Percentiles rank a stretch among this genome's conserved stretches.
Conservation (phyloP, 2,329 filamentous ascomycete genomes). For the Fusarium protoensiforme region DNA sequence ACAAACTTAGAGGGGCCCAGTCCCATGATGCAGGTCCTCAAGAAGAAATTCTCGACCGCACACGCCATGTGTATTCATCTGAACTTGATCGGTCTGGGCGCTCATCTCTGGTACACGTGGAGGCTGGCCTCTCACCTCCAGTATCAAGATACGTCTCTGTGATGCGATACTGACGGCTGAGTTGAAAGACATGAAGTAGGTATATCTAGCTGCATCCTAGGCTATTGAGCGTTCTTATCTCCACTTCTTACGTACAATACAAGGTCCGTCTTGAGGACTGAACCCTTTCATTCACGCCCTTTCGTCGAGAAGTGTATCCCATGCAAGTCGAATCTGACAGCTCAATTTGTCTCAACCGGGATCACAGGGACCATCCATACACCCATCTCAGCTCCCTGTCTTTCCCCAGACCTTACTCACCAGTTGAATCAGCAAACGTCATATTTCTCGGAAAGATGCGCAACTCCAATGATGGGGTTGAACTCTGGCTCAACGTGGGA, state of each 20-base stretch:
- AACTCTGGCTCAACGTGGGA: background rate
- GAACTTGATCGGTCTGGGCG: slow-evolving; percentile 51
- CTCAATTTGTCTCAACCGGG: background rate
- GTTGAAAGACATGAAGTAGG: background rate
- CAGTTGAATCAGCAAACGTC: background rate
- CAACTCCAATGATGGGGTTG: background rate
- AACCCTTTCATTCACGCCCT: background rate
- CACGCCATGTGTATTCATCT: slow-evolving; percentile 58
- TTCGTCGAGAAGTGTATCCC: background rate
- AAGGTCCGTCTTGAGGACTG: background rate
- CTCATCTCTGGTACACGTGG: slow-evolving; percentile 46
- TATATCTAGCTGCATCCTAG: background rate
- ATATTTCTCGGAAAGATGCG: background rate
- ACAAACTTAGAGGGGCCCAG: slow-evolving; percentile 17
- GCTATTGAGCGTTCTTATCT: background rate
- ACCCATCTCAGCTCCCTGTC: background rate
- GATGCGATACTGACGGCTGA: background rate
- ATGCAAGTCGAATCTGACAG: background rate
- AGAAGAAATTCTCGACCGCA: slow-evolving; percentile 46
- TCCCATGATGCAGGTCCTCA: slow-evolving; percentile 31
- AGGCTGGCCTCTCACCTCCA: slow-evolving; percentile 39
- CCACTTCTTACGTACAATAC: background rate
- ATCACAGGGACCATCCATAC: background rate
- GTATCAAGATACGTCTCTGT: slow-evolving; percentile 9
- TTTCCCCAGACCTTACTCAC: background rate